Evolutionary conservation across 805 yeast genomes (phyloP), one percentile per base, ranked within the genome.

Genomic region (Pichia sporocuriosa): DNA sequence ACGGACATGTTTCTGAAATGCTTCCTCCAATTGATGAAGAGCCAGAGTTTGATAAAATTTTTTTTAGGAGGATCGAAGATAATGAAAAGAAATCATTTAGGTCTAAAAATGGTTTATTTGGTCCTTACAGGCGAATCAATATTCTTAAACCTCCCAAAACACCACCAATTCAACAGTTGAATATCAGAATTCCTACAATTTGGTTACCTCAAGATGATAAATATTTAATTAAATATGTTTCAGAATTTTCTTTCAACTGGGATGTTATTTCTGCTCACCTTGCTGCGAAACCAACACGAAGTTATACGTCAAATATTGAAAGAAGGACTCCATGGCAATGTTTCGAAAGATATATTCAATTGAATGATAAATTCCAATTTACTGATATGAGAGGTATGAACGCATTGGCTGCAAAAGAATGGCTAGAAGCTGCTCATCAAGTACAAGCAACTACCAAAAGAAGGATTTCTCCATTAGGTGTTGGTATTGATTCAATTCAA

Each of bases 281-380:
- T 58, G 73, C 83, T 34, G 72, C 81, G 2, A 69, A 73, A 38
- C 75, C 87, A 3, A 75, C 86, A 0, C 70, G 77, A 49, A 75
- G 81, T 12, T 88, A 86, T 59, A 75, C 79, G 29, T 84, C 97
- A 1, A 88, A 86, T 55, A 86, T 88, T 43, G 97, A 93, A 61
- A 75, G 97, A 55, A 74, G 98, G 55, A 93, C 97, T 0, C 95
- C 98, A 0, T 93, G 98, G 98, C 97, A 90, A 59, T 90, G 97
- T 59, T 93, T 93, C 66, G 98, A 93, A 62, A 69, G 98, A 50
- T 93, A 90, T 68, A 81, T 89, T 46, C 97, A 90, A 64, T 70
- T 93, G 50, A 87, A 85, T 53, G 96, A 90, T 45, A 80, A 81
- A 44, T 90, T 88, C 54, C 94, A 86, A 49, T 76, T 86, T 46